These are phyloP conservation scores for Arabidopsis arenosa DNA, from an alignment of 345 rosid species.

Conservation along the genomic window DNA sequence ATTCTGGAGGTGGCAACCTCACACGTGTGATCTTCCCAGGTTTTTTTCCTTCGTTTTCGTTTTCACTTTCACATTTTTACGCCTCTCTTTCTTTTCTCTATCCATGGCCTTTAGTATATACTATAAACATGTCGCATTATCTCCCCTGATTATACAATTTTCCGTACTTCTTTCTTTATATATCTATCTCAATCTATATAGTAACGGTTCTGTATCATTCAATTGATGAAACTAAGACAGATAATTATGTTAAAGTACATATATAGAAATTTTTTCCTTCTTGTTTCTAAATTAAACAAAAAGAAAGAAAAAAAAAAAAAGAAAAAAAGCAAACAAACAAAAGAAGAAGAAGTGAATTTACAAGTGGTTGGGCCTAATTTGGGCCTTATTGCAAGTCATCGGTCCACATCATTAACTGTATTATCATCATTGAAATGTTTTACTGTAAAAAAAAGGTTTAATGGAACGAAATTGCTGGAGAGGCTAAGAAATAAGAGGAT, in stretches of 20 bases:
- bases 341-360: not conserved
- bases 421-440: not conserved
- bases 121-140: slow-evolving; percentile 6
- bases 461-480: slow-evolving; percentile 73
- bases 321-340: no score
- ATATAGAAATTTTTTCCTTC: no score
- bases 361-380: slow-evolving; percentile 20
- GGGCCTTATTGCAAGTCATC: not conserved
- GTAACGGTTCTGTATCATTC: no score
- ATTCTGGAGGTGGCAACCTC: slow-evolving; percentile 93
- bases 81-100: not conserved
- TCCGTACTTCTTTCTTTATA: not conserved
- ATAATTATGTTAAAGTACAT: not conserved
- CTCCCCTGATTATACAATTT: not conserved
- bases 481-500: slow-evolving; percentile 88
- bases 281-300: no score
- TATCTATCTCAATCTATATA: no score
- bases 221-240: not conserved
- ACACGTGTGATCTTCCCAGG: slow-evolving; percentile 83
- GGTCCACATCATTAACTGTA: not conserved
- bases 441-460: slow-evolving; percentile 60
- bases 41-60: slow-evolving; percentile 32
- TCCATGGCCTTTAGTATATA: not conserved
- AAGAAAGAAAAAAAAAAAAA: no score
- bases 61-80: slow-evolving; percentile 3